These are phyloP conservation scores for Boletus pseudo-olivaceus DNA, from an alignment of 768 basidiomycete genomes.

Conservation along the genomic window DNA sequence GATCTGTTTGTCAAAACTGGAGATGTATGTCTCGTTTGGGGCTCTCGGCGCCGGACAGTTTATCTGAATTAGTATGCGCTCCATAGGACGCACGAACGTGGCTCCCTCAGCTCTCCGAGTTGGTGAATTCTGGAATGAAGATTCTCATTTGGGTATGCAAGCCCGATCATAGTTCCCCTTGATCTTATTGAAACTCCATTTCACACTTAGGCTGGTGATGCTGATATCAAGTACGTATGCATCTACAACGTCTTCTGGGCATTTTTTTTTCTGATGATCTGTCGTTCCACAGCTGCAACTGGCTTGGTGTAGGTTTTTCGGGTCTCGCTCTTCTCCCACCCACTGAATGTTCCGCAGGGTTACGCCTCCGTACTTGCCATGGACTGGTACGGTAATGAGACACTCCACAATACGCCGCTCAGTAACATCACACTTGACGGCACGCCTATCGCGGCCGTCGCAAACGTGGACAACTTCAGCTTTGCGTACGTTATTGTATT, in stretches of 20 bases:
- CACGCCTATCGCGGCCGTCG: constrained; percentile 50
- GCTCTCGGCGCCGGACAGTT: background rate
- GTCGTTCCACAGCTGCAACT: constrained; percentile 13
- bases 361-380: constrained; percentile 39
- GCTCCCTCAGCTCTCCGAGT: constrained; percentile 35
- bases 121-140: constrained; percentile 37
- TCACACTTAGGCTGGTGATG: constrained; percentile 23
- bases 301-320: constrained; percentile 33
- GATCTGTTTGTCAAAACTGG: constrained; percentile 47
- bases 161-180: background rate
- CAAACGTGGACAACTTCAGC: constrained; percentile 63
- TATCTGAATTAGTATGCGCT: background rate
- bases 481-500: constrained; percentile 55
- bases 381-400: constrained; percentile 45
- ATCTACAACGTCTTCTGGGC: background rate
- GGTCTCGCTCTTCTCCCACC: background rate
- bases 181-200: background rate
- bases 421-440: constrained; percentile 57
- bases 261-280: constrained; percentile 1
- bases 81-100: constrained; percentile 35
- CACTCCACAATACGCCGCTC: constrained; percentile 38
- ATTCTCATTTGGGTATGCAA: constrained; percentile 38
- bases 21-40: constrained; percentile 42
- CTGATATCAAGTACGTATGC: constrained; percentile 24
- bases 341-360: constrained; percentile 20